Evolutionary conservation across 306 rosid genomes (phyloP), one percentile per base, ranked within the genome.

Genomic region (Vigna unguiculata): DNA sequence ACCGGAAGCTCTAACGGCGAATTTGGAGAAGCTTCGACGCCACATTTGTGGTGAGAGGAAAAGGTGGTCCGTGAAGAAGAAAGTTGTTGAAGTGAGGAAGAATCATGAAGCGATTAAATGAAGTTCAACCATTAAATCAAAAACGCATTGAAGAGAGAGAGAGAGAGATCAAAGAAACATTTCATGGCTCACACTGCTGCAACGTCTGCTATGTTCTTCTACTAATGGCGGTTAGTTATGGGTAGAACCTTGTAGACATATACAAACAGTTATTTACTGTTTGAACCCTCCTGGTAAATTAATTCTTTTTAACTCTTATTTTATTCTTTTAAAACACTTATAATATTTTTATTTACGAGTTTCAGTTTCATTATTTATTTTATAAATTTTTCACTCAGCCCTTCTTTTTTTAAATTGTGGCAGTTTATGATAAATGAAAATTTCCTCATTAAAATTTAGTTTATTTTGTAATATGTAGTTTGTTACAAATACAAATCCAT

Each of bases 1-100:
- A 7, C 70, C 69, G 9, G 57, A 58, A 54, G 45, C 38, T 51
- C 22, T 30, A 43, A 55, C 58, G 32, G 57, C 17, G 61, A 82
- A 70, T 58, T 75, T 74, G 5, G 77, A 76, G 20, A 34, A 64
- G 57, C 75, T 51, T 51, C 84, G 78, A 53, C 46, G 80, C 90
- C 82, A 73, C 90, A 86, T 86, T 78, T 74, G 45, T 17, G 0
- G 3, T 24, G 32, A 19, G 25, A 54, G 20, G 77, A 41, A 30
- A 59, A n/a, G 78, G 59, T 43, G 47, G 2, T 41, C 7, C 65
- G 45, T 22, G 20, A 13, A 2, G 57, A 30, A 8, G 36, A 22
- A n/a, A 0, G 16, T 49, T 5, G 47, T 59, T n/a, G 11, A 48
- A 24, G 55, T 46, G 63, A 57, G 49, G 48, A 68, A 61, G 68